Evolutionary conservation across 2,329 filamentous ascomycete species (phyloP), one percentile per base, ranked within the genome.

Genomic region (Penicillium sp.): DNA sequence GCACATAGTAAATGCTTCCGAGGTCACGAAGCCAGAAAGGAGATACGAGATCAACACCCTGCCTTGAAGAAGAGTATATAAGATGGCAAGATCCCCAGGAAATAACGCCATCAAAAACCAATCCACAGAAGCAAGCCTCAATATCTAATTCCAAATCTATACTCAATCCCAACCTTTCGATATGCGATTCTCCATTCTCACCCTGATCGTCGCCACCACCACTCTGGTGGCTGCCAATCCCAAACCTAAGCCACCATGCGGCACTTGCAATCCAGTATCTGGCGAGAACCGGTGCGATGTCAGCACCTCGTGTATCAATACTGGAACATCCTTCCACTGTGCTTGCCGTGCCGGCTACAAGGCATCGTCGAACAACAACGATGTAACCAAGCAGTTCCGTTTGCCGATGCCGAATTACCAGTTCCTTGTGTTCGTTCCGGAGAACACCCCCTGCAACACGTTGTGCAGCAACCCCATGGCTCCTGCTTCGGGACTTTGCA

Each of bases 271-370:
- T 56, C 72, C 75, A 2, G 34, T 73, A 54, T 71, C 72, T 4
- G 73, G 72, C 52, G 44, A 72, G 47, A 77, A 77, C 59, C 57
- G 61, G 55, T 78, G 76, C 59, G 71, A 77, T 56, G 62, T 73
- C 40, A 77, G 74, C 13, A 78, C 76, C 22, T 77, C 75, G 6
- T 78, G 76, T 63, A 77, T 77, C 59, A 75, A 71, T 65, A 75
- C 73, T 1, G 73, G 73, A 47, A 63, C 61, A 5, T 57, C 65
- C 21, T 75, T 75, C 70, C 72, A 75, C 64, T 75, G 73, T 51
- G 73, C 73, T 61, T 75, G 73, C 56, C 72, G 73, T 52, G 73
- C 73, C 18, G 73, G 73, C 38, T 75, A 72, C 59, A 75, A 75
- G 65, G 70, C 72, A 29, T 71, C 67, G 16, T 24, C 52, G 16